phyloP scores from a whole-genome alignment of 306 rosid genomes.

The Cicer pinnatifidum region DNA sequence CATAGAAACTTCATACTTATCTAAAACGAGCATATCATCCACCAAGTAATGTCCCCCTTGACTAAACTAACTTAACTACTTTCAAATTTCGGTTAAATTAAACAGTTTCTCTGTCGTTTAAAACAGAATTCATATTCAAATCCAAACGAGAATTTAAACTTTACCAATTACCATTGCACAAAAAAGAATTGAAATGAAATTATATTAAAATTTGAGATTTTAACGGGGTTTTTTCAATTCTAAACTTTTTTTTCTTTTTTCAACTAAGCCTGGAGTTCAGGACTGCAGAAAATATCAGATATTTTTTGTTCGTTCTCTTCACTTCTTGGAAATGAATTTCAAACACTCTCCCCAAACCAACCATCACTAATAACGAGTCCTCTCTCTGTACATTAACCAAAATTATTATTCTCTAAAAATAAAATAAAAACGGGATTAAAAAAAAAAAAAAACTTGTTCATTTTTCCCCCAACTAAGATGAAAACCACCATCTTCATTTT shows the following conservation, averaged over 20 bases:
- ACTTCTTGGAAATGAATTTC: slow-evolving; percentile 40
- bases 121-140: slow-evolving; percentile 9
- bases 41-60: slow-evolving; percentile 32
- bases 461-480: background rate
- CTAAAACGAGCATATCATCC: background rate
- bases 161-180: background rate
- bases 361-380: slow-evolving; percentile 17
- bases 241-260: background rate
- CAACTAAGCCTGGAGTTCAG: slow-evolving; percentile 40
- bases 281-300: background rate
- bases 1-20: slow-evolving; percentile 17
- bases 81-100: slow-evolving; percentile 14
- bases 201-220: slow-evolving; percentile 6
- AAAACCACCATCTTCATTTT: background rate
- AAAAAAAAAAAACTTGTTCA: background rate
- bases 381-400: slow-evolving; percentile 71
- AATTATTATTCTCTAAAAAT: slow-evolving; percentile 60
- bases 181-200: background rate
- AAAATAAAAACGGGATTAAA: background rate
- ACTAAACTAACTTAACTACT: slow-evolving; percentile 38
- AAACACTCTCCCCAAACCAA: background rate
- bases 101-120: background rate
- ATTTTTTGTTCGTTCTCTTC: slow-evolving; percentile 12
- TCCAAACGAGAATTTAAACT: background rate
- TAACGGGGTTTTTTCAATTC: slow-evolving; percentile 25